These are phyloP conservation scores for Licmophora abbreviata DNA, from an alignment of 108 stramenopile species.

Conservation along the genomic window DNA sequence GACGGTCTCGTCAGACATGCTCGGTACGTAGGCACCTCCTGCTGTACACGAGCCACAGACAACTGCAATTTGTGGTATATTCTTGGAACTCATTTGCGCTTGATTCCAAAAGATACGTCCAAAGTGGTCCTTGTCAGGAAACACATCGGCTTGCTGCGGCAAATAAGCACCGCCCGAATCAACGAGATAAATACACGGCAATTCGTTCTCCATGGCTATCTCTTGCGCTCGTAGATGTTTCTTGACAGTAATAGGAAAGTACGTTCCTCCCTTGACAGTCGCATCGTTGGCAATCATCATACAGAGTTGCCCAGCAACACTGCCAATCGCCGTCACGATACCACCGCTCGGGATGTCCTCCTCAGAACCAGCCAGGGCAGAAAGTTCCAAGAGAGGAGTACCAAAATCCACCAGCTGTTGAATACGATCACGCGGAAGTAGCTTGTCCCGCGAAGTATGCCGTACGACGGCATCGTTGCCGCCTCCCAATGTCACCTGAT, in stretches of 20 bases:
- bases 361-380: constrained; percentile 77
- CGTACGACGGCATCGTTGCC: constrained; percentile 54
- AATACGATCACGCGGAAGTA: constrained; percentile 92
- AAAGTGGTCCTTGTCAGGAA: constrained; percentile 96
- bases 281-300: constrained; percentile 99
- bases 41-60: constrained; percentile 98
- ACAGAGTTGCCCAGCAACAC: constrained; percentile 78
- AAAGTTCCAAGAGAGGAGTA: constrained; percentile 91
- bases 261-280: constrained; percentile 97
- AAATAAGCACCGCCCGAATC: constrained; percentile 95
- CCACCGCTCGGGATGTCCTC: constrained; percentile 85
- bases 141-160: constrained; percentile 94
- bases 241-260: constrained; percentile 98
- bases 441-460: constrained; percentile 80
- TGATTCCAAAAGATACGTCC: constrained; percentile 98
- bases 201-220: constrained; percentile 86
- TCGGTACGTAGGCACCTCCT: constrained; percentile 98
- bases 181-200: constrained; percentile 96
- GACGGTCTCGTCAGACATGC: constrained; percentile 95
- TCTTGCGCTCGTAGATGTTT: constrained; percentile 98
- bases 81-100: constrained; percentile 80
- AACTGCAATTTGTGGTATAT: constrained; percentile 92
- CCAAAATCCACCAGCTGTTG: constrained; percentile 86
- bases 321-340: constrained; percentile 93
- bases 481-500: constrained; percentile 38